Evolutionary conservation across 768 basidiomycete genomes (phyloP), one percentile per base, ranked within the genome.

Genomic region (Pleurotus citrinopileatus): DNA sequence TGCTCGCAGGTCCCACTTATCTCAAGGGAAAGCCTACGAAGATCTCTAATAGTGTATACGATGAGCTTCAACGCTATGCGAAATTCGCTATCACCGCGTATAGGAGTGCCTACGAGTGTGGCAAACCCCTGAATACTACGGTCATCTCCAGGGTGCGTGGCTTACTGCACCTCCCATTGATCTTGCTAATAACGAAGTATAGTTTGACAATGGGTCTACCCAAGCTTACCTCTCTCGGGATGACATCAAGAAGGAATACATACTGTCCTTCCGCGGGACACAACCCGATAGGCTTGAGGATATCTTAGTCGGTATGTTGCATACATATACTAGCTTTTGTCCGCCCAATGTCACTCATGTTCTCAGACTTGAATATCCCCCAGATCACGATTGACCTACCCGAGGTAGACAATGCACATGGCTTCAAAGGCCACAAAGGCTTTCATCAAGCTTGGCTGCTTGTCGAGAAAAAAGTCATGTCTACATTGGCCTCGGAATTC

Each of bases 191-290:
- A n/a, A n/a, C n/a, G n/a, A n/a, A n/a, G 17, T n/a, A 13, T 51
- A 51, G 48, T 51, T 26, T 20, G 34, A 37, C 48, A 51, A 51
- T 2, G n/a, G 27, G 15, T 51, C 48, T 36, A 51, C 48, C 17
- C 48, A 51, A 8, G 34, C 34, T 15, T 34, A 26, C 10, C 27
- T 51, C 10, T 28, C 27, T 15, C 48, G 48, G 4, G 34, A 51
- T 37, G 48, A 50, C 6, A 32, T 17, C 20, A 26, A 26, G 48
- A 50, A 51, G 22, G 48, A 51, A 19, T 51, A 26, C n/a, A 22
- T 51, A 4, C 23, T 51, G 29, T 20, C 48, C 29, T 51, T 38
- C 48, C 28, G 48, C 4, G 48, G 48, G 13, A 51, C 48, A 4
- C n/a, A 51, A 23, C 48, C 48, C 10, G n/a, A 12, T 1, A 48